A percentile compares a stretch with the other conserved stretches of the same genome.
Evolutionary conservation across 2,329 filamentous ascomycete genomes (phyloP).

Genomic region (Cladosporium sp.): DNA sequence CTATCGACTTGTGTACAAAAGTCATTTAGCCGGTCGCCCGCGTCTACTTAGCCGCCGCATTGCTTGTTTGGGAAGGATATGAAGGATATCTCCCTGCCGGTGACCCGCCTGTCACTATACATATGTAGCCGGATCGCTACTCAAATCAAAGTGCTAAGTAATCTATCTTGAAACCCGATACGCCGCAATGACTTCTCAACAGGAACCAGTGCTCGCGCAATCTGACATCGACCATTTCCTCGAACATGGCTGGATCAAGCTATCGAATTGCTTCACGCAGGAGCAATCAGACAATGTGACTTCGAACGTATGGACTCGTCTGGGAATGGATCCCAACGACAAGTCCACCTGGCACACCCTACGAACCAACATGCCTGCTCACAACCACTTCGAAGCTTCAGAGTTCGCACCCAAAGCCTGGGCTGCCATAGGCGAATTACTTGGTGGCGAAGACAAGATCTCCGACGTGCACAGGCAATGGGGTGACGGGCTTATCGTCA

Average conservation of each 20-base stretch:
- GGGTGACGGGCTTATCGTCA: conserved; percentile 66
- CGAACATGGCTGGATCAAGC: conserved; percentile 52
- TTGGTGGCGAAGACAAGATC: conserved; percentile 58
- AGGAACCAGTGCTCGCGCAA: conserved; percentile 34
- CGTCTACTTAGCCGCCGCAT: background rate
- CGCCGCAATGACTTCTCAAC: background rate
- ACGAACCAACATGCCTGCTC: conserved; percentile 61
- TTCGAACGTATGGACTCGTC: conserved; percentile 56
- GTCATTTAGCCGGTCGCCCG: background rate
- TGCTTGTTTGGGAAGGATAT: conserved; percentile 3
- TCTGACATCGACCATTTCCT: conserved; percentile 52
- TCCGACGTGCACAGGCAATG: conserved; percentile 50
- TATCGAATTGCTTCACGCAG: conserved; percentile 49
- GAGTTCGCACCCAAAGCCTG: conserved; percentile 62
- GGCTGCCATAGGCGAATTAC: conserved; percentile 62
- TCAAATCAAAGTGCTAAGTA: background rate
- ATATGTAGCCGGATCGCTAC: background rate
- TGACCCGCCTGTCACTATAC: background rate
- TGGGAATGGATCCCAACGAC: conserved; percentile 61
- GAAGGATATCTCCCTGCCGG: background rate
- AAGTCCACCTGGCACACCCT: conserved; percentile 61
- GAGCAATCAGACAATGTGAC: conserved; percentile 47
- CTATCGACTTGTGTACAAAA: background rate
- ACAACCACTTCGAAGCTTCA: conserved; percentile 51
- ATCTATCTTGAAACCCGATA: too few species aligned